Percentiles rank a stretch among this genome's conserved stretches.
Evolutionary conservation across 345 rosid species (phyloP).

Genomic region (Gossypium herbaceum): DNA sequence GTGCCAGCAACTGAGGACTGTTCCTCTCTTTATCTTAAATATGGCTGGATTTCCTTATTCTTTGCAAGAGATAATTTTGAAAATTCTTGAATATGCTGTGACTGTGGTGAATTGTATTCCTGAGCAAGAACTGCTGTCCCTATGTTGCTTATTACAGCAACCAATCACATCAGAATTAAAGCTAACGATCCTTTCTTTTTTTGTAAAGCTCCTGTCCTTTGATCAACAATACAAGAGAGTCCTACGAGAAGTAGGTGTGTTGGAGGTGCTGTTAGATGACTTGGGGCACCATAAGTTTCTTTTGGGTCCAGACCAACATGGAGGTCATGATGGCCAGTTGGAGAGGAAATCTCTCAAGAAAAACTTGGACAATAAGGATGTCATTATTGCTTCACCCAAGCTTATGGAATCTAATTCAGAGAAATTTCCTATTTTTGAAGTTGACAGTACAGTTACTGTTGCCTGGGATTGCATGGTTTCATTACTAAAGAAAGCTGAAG

Average conservation of each 20-base stretch:
- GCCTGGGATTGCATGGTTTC: slow-evolving; percentile 97
- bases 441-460: slow-evolving; percentile 65
- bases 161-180: slow-evolving; percentile 83
- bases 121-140: slow-evolving; percentile 96
- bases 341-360: slow-evolving; percentile 80
- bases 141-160: slow-evolving; percentile 97
- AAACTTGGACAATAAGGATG: slow-evolving; percentile 72
- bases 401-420: slow-evolving; percentile 78
- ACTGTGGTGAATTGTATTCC: slow-evolving; percentile 98
- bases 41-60: slow-evolving; percentile 93
- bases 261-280: slow-evolving; percentile 90
- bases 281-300: slow-evolving; percentile 90
- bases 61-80: slow-evolving; percentile 90
- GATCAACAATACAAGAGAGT: slow-evolving; percentile 99
- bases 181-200: slow-evolving; percentile 88
- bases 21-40: slow-evolving; percentile 92
- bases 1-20: slow-evolving; percentile 90
- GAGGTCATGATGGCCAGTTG: slow-evolving; percentile 35
- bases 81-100: slow-evolving; percentile 98
- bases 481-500: slow-evolving; percentile 91
- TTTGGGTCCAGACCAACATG: slow-evolving; percentile 60
- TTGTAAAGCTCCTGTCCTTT: slow-evolving; percentile 91
- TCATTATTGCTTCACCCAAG: slow-evolving; percentile 83
- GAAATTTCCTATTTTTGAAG: slow-evolving; percentile 79
- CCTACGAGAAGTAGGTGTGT: slow-evolving; percentile 92